Conservation (phyloP, 2,329 filamentous ascomycete genomes). For the Phoma sp. region DNA sequence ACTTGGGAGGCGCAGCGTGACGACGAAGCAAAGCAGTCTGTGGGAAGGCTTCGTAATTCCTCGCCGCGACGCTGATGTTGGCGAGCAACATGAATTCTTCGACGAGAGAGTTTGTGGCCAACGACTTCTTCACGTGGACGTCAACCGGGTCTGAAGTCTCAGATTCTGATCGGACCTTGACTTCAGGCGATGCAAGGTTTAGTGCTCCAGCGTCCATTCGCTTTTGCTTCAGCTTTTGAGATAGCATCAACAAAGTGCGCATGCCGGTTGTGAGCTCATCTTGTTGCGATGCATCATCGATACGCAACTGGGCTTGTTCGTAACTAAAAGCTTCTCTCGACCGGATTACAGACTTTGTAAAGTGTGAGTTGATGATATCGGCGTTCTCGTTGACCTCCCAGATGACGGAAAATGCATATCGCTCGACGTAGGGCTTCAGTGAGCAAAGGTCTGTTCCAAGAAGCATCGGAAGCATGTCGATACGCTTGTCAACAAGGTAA, state of each 20-base stretch:
- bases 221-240: constrained; percentile 92
- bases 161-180: constrained; percentile 92
- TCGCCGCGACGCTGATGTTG: constrained; percentile 91
- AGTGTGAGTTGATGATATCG: constrained; percentile 82
- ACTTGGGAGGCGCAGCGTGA: constrained; percentile 89
- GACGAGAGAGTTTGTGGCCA: constrained; percentile 96
- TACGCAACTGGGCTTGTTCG: constrained; percentile 91
- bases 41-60: constrained; percentile 90
- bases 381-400: constrained; percentile 88
- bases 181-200: constrained; percentile 96
- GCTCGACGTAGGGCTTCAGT: constrained; percentile 96
- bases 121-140: constrained; percentile 91
- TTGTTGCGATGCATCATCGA: constrained; percentile 86
- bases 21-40: constrained; percentile 94
- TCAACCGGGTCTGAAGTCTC: constrained; percentile 96
- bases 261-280: constrained; percentile 92
- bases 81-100: constrained; percentile 99
- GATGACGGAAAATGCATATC: constrained; percentile 60
- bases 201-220: constrained; percentile 92
- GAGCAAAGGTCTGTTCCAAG: constrained; percentile 96
- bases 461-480: constrained; percentile 98
- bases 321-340: constrained; percentile 98
- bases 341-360: constrained; percentile 97
- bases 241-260: constrained; percentile 83
- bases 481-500: constrained; percentile 97